Evolutionary conservation across 495 filamentous ascomycete species (phyloP).

Genomic region (Hamigera avellanea): DNA sequence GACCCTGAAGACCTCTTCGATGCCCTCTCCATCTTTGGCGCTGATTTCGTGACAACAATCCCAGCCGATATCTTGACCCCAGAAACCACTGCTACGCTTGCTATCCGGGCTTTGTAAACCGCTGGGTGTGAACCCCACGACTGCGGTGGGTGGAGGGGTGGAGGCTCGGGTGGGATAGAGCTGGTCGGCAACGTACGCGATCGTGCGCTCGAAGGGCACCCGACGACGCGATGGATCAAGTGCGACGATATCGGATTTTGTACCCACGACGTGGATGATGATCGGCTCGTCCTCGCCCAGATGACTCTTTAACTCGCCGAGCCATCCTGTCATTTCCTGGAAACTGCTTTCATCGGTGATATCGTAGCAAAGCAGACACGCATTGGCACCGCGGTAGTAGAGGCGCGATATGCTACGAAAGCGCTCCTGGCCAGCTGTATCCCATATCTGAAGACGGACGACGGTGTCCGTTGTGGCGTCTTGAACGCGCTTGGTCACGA

Average conservation of each 20-base stretch:
- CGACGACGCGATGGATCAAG: conserved; percentile 61
- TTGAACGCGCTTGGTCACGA: conserved; percentile 84
- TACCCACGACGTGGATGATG: conserved; percentile 93
- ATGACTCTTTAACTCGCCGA: conserved; percentile 65
- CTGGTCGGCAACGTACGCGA: conserved; percentile 88
- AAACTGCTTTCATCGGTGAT: conserved; percentile 83
- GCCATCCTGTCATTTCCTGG: conserved; percentile 87
- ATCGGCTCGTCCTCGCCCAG: conserved; percentile 48
- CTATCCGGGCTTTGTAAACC: conserved; percentile 54
- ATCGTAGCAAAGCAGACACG: conserved; percentile 88
- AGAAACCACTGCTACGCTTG: conserved; percentile 75
- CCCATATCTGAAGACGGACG: conserved; percentile 85
- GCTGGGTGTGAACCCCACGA: conserved; percentile 16
- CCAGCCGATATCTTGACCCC: conserved; percentile 88
- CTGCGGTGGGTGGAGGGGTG: conserved; percentile 54
- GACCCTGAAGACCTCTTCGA: conserved; percentile 94
- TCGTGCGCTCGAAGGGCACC: conserved; percentile 87
- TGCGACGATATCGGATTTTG: conserved; percentile 85
- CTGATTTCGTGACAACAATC: conserved; percentile 95
- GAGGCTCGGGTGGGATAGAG: conserved; percentile 53
- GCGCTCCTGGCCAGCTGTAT: conserved; percentile 90
- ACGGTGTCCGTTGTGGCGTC: conserved; percentile 70
- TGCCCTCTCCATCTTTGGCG: conserved; percentile 87
- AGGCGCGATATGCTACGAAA: conserved; percentile 87
- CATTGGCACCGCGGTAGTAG: conserved; percentile 93